Conservation (phyloP, 2,329 filamentous ascomycete species). For the Metarhizium robertsii region DNA sequence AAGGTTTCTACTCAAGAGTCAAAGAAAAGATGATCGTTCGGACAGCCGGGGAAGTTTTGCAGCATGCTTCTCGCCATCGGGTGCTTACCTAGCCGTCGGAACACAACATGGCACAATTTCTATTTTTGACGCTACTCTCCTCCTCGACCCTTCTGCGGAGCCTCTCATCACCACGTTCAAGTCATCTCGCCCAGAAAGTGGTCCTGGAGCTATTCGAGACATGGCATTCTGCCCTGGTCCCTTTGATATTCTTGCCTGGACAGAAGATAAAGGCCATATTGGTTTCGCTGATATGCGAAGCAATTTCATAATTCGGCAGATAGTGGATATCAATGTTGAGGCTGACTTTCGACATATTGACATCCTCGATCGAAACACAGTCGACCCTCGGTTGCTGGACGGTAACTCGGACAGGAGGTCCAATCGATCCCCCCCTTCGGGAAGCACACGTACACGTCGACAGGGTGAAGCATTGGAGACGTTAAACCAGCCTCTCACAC, state of each 20-base stretch:
- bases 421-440: constrained; percentile 9
- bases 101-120: constrained; percentile 76
- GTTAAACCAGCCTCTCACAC: constrained; percentile 40
- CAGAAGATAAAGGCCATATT: constrained; percentile 72
- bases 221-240: constrained; percentile 89
- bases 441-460: constrained; percentile 3
- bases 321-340: constrained; percentile 53
- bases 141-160: constrained; percentile 37
- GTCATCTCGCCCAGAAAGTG: constrained; percentile 63
- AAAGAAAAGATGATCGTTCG: constrained; percentile 42
- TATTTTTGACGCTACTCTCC: constrained; percentile 52
- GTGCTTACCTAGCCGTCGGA: constrained; percentile 62
- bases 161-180: constrained; percentile 67
- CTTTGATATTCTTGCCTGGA: constrained; percentile 87
- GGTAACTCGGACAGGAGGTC: constrained; percentile 32
- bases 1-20: constrained; percentile 48
- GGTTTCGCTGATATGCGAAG: constrained; percentile 65
- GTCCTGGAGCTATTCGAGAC: constrained; percentile 72
- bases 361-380: constrained; percentile 45
- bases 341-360: constrained; percentile 47
- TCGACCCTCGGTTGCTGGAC: constrained; percentile 44
- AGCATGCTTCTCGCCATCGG: constrained; percentile 65
- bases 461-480: constrained; percentile 27
- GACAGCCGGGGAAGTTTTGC: constrained; percentile 64
- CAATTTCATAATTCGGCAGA: constrained; percentile 58